Base-by-base conservation (phyloP, 441 rosid genomes). In the Aleurites moluccanus region DNA sequence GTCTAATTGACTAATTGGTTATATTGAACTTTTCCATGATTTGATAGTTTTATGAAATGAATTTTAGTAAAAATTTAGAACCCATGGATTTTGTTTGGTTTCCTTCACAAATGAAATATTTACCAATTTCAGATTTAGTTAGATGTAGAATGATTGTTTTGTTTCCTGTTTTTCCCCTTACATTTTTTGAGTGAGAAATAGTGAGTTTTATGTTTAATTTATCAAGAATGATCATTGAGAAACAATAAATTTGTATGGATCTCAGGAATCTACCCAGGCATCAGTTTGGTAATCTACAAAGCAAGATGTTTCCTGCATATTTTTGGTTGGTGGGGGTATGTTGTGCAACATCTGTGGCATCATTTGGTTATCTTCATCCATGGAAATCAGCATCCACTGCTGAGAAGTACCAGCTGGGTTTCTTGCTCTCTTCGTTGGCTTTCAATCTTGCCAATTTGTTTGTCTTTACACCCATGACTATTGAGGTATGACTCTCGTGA, bases 271-370 rank as follows among this genome's bases (percentile, higher is more conserved):
- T 94, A 20, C 97, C 97, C 15, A 88, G 97, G 87, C 97, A 91
- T 86, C 93, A 88, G 76, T 92, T 91, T 56, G 98, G 98, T 55
- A 87, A 89, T 77, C 78, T 92, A 35, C 97, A 92, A 60, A 90
- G 97, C 92, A 92, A 91, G 87, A 87, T 94, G 98, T 91, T 94
- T 82, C 98, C 97, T 23, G 98, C 95, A 2, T 94, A 94, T 78
- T 92, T 92, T 79, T 82, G 84, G 16, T 60, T 89, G 79, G 92
- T 94, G 44, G 92, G 92, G 27, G 78, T 83, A 38, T 94, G 97
- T 67, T 87, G 94, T 75, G 95, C 97, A 3, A 78, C 86, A 64
- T 85, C 93, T 0, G 84, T 82, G 35, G 91, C 86, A 16, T 83
- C 88, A 3, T 94, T 92, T 76, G 95, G 91, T 7, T 94, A 91